These are phyloP conservation scores for Geum urbanum DNA, from an alignment of 306 rosid genomes.

Conservation along the genomic window DNA sequence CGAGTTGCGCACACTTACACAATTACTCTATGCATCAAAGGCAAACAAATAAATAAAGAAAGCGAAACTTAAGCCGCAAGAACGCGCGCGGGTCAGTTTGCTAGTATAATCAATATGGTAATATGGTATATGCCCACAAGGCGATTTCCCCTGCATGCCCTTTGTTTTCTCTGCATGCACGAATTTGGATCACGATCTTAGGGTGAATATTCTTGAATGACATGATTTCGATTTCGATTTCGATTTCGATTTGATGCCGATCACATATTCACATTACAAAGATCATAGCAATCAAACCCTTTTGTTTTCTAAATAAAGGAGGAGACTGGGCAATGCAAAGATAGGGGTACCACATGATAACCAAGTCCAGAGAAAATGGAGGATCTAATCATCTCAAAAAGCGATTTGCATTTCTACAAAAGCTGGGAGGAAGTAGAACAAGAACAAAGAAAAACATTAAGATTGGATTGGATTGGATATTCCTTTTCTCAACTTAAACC, in stretches of 20 bases:
- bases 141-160: too few species aligned
- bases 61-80: too few species aligned
- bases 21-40: too few species aligned
- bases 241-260: background rate
- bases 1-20: too few species aligned
- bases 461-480: constrained; percentile 16
- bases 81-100: too few species aligned
- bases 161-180: constrained; percentile 25
- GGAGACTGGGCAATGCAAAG: constrained; percentile 2
- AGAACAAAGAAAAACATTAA: too few species aligned
- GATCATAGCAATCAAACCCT: background rate
- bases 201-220: constrained; percentile 29
- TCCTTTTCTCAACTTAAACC: constrained; percentile 29
- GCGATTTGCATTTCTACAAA: constrained; percentile 45
- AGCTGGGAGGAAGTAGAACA: background rate
- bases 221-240: background rate
- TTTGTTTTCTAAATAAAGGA: background rate
- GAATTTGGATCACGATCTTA: constrained; percentile 1
- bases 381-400: constrained; percentile 24
- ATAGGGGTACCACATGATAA: constrained; percentile 23
- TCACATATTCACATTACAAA: constrained; percentile 9
- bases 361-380: constrained; percentile 32
- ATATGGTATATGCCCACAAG: too few species aligned
- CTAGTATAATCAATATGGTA: background rate
- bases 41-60: too few species aligned